Evolutionary conservation across 1,139 yeast genomes (phyloP), one percentile per base, ranked within the genome.

Genomic region (Yamadazyma atmosphaerica): DNA sequence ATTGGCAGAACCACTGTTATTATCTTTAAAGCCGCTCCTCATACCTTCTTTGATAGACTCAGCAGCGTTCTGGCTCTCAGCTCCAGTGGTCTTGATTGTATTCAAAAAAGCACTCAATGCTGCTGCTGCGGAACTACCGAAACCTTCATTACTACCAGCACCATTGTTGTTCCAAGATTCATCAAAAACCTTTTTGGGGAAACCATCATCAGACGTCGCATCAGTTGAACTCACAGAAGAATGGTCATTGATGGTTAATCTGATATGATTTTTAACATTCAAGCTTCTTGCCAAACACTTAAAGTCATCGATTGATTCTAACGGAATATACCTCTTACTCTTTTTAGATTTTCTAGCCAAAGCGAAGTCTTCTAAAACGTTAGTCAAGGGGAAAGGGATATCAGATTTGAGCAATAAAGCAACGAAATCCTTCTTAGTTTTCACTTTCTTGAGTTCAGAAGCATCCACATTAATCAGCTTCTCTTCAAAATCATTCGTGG

Each of bases 251-350:
- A 66, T 52, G 19, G 54, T 46, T 44, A 68, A 56, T 43, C 58
- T 61, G 24, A 68, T 52, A 40, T 61, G 67, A 40, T 60, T 66
- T 51, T 72, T 72, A n/a, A 71, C 77, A 42, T 63, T 60, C 47
- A 72, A 61, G 36, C 80, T 74, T 44, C 83, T 64, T 24, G 56
- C 52, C 42, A 79, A 58, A 12, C 73, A 61, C 45, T 60, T 68
- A 52, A 72, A 78, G 45, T 77, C 82, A 10, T 61, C 60, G 2
- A 42, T 50, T 4, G 62, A 38, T 28, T 64, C 67, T 50, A 79
- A 61, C 8, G 60, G 47, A 4, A 76, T 72, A 47, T 61, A 77
- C 14, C 58, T 53, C 43, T 65, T 66, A 36, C 60, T 60, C 47
- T 70, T 71, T 56, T 73, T 74, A 7, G 77, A 70, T 45, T 67